These are phyloP conservation scores for Sphagnurus paluster DNA, from an alignment of 1,284 basidiomycete species.

Conservation along the genomic window DNA sequence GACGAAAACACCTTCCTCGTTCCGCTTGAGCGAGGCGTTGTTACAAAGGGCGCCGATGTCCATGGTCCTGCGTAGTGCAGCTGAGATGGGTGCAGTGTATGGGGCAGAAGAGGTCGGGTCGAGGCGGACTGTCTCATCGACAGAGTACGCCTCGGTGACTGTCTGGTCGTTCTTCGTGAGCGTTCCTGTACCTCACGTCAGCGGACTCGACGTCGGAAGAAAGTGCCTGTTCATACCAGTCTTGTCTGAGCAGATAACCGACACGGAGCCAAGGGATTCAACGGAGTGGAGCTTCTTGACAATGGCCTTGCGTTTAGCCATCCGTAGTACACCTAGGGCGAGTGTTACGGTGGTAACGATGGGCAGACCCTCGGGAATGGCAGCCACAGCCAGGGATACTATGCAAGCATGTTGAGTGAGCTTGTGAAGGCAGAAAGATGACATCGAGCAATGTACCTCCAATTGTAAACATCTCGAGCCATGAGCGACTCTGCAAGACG, in stretches of 20 bases:
- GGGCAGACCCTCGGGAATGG: constrained; percentile 95
- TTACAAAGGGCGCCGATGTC: constrained; percentile 74
- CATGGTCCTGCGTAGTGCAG: constrained; percentile 61
- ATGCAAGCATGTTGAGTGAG: background rate
- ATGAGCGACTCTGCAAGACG: constrained; percentile 82
- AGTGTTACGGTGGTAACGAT: constrained; percentile 98
- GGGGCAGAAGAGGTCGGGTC: constrained; percentile 44
- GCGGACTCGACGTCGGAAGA: background rate
- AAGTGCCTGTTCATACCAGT: constrained; percentile 61
- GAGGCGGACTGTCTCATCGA: constrained; percentile 80
- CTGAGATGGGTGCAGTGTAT: constrained; percentile 39
- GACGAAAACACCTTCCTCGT: constrained; percentile 75
- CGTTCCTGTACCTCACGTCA: constrained; percentile 59
- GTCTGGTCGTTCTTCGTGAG: constrained; percentile 96
- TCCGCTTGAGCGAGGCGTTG: constrained; percentile 64
- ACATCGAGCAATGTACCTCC: constrained; percentile 68
- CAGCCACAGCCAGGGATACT: constrained; percentile 96
- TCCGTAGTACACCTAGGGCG: constrained; percentile 90
- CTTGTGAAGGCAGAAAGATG: background rate
- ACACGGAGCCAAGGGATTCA: constrained; percentile 91
- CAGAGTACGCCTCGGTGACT: constrained; percentile 84
- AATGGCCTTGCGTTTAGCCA: constrained; percentile 94
- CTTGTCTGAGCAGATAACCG: constrained; percentile 97
- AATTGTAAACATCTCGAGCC: constrained; percentile 99
- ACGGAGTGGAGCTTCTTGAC: constrained; percentile 97